Base-by-base conservation (phyloP, 176 grass and related monocot species). In the Echinochloa phyllopogon region DNA sequence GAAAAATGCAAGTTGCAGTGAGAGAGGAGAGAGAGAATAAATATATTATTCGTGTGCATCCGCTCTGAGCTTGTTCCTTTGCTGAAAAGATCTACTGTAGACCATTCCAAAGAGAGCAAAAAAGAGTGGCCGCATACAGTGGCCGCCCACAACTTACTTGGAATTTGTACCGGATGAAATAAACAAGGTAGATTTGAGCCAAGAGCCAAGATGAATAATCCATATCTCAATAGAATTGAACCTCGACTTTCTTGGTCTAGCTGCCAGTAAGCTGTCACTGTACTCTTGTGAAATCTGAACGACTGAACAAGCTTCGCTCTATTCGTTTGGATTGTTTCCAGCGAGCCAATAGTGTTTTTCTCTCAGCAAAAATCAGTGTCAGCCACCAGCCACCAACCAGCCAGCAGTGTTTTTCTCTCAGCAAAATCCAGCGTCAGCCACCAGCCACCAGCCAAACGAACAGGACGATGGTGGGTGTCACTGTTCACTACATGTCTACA, bases 1-100 rank as follows among this genome's bases (percentile, higher is more conserved):
- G 47, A 65, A 55, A 57, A 44, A 14, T 17, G 21, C 83, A 78
- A 78, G 74, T 78, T 20, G 74, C 74, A 49, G 25, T 21, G 8
- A 55, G 14, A 42, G n/a, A n/a, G n/a, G n/a, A n/a, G n/a, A n/a
- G 41, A 10, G 10, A 6, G 27, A 49, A 38, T 37, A 50, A 15
- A 21, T n/a, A n/a, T n/a, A n/a, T n/a, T n/a, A 82, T 82, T 60
- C 51, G 50, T 82, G 52, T 47, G n/a, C 39, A 72, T 52, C 82
- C 55, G 4, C 41, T 17, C 21, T 16, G 24, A 7, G 24, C 11
- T 59, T 60, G 74, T 70, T n/a, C 41, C 74, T 11, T 70, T 38
- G 60, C 74, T 21, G 33, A 58, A 77, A 59, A 78, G 21, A 69
- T 69, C 48, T 58, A n/a, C n/a, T n/a, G n/a, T n/a, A 77, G 62